These are phyloP conservation scores for Paramecium sonneborni DNA, from an alignment of 73 alveolate genomes.

Conservation along the genomic window DNA sequence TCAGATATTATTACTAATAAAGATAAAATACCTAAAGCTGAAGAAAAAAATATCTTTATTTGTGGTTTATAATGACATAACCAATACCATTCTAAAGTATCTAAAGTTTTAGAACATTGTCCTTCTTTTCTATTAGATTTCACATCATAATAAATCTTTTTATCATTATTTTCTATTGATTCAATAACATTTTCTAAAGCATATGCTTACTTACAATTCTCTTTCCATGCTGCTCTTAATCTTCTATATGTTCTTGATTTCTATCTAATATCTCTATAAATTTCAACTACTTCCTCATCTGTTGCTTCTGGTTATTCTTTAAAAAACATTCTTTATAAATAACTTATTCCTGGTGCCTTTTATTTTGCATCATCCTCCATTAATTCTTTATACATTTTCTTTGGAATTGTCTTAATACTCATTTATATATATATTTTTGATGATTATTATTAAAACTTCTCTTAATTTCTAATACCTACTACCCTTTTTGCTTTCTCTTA, in stretches of 20 bases:
- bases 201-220: conserved; percentile 27
- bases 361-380: not conserved
- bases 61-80: not conserved
- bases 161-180: not conserved
- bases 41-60: conserved; percentile 43
- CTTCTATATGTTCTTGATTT: not conserved
- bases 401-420: not conserved
- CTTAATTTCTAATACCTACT: not conserved
- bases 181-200: not conserved
- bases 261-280: not conserved
- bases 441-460: not conserved
- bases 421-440: not conserved
- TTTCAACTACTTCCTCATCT: not conserved
- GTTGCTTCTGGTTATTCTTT: conserved; percentile 21
- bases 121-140: not conserved
- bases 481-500: not conserved
- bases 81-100: conserved; percentile 66
- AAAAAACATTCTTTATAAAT: not conserved
- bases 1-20: conserved; percentile 46
- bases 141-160: not conserved
- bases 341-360: not conserved
- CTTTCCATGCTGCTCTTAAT: conserved; percentile 36
- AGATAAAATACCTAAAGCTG: conserved; percentile 9
- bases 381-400: not conserved
- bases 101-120: not conserved